Base-by-base conservation (phyloP, 2,329 filamentous ascomycete genomes). In the Trichoderma brevicompactum region DNA sequence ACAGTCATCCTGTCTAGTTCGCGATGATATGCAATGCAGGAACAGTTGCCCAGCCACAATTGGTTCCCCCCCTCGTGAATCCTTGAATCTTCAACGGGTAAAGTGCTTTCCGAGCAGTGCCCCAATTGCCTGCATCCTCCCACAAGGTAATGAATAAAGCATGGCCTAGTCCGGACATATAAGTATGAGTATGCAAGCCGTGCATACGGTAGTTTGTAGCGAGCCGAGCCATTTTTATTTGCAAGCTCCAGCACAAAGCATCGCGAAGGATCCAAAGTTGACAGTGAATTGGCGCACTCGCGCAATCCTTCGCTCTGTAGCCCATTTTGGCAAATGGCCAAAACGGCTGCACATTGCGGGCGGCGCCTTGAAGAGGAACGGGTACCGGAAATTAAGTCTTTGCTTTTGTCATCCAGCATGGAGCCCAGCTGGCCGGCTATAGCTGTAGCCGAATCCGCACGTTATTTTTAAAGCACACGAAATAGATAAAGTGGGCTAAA, bases 41-140 rank as follows among this genome's bases (percentile, higher is more conserved):
- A 49, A 60, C 56, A 41, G 44, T 28, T 41, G 56, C 44, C 34
- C 56, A 60, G 56, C 56, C 56, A 46, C 56, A 49, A 60, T 60
- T 17, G 19, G 43, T 19, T 49, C n/a, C 32, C 13, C 13, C 32
- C 23, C n/a, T 17, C 43, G 6, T 8, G 2, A 10, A 23, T 10
- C 5, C 34, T 23, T 13, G 50, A 40, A 6, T 46, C 41, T 28
- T 44, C 28, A 56, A 40, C 41, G 40, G 56, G 32, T n/a, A 38
- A 9, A 40, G 28, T 8, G 5, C 32, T 49, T n/a, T 5, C 56
- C 56, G 56, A 28, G 56, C 43, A 60, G 32, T 36, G 44, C 56
- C 56, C 28, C 43, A 40, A 23, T 46, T 36, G 23, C 55, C 41
- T 28, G 23, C 2, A 3, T 5, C 23, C 23, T 28, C 23, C 23